Conservation (phyloP, 2,329 filamentous ascomycete genomes). For the Penicillium vulpinum region DNA sequence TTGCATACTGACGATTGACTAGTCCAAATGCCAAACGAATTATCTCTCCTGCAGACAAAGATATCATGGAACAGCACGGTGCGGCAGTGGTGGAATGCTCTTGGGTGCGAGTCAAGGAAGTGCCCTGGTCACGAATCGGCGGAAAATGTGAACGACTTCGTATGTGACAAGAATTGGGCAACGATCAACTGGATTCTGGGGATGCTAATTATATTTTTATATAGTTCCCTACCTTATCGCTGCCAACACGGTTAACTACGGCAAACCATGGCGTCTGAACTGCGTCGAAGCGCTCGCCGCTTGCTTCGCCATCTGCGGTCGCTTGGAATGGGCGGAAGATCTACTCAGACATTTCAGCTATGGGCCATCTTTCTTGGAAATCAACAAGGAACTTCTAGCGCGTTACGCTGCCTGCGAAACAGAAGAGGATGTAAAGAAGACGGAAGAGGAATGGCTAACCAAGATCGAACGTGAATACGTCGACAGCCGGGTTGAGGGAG, state of each 20-base stretch:
- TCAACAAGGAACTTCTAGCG: conserved; percentile 79
- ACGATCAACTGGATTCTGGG: background rate
- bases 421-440: conserved; percentile 78
- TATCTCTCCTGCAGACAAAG: conserved; percentile 77
- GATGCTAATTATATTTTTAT: background rate
- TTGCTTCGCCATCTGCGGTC: conserved; percentile 89
- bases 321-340: conserved; percentile 83
- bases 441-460: conserved; percentile 83
- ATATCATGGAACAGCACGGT: conserved; percentile 81
- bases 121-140: conserved; percentile 87
- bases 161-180: conserved; percentile 30
- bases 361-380: conserved; percentile 82
- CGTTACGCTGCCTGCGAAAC: conserved; percentile 81
- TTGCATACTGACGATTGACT: conserved; percentile 1
- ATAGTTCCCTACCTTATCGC: conserved; percentile 88
- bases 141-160: conserved; percentile 84
- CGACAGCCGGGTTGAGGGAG: conserved; percentile 66
- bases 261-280: conserved; percentile 90
- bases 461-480: conserved; percentile 87
- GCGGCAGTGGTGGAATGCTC: conserved; percentile 96
- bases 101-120: conserved; percentile 88
- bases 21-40: conserved; percentile 84
- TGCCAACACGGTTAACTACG: conserved; percentile 96
- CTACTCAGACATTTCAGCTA: conserved; percentile 85
- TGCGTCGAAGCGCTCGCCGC: conserved; percentile 94